Percentiles rank a stretch among this genome's conserved stretches.
Conservation (phyloP, 306 rosid species). For the Sindora glabra region DNA sequence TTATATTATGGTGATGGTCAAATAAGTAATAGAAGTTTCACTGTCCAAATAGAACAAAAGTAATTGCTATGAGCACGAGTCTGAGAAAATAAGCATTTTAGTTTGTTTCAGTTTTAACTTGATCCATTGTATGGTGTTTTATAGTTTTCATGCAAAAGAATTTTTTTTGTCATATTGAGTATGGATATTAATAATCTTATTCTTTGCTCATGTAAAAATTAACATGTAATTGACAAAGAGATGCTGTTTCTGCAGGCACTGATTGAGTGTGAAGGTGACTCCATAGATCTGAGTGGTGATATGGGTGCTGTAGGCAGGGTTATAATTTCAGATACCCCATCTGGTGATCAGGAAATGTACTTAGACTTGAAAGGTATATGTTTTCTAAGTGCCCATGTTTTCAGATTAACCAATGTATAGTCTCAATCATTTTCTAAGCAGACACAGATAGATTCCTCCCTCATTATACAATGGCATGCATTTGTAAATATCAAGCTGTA, state of each 20-base stretch:
- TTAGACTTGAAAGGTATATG: conserved; percentile 77
- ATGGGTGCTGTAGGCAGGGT: conserved; percentile 86
- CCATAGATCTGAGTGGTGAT: conserved; percentile 90
- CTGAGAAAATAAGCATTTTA: too few species aligned
- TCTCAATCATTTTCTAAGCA: not conserved
- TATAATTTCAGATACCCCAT: conserved; percentile 54
- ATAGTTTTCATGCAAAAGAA: not conserved
- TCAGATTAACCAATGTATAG: conserved; percentile 6
- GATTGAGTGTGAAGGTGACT: conserved; percentile 89
- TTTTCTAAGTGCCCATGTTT: not conserved
- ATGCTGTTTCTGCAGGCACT: conserved; percentile 55
- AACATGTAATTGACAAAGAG: conserved; percentile 12
- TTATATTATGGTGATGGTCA: not conserved
- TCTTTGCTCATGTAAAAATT: conserved; percentile 7
- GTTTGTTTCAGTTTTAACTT: too few species aligned
- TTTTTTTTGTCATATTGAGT: not conserved
- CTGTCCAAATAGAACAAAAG: not conserved
- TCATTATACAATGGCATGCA: too few species aligned
- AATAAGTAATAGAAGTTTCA: conserved; percentile 1
- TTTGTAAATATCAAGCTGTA: too few species aligned
- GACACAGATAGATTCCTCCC: too few species aligned
- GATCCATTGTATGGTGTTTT: not conserved
- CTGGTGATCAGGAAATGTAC: conserved; percentile 57
- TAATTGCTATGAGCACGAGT: not conserved
- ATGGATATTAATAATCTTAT: not conserved